A percentile compares a stretch with the other conserved stretches of the same genome.
Conservation (phyloP, 23 red algal genomes). For the Gracilaria domingensis region DNA sequence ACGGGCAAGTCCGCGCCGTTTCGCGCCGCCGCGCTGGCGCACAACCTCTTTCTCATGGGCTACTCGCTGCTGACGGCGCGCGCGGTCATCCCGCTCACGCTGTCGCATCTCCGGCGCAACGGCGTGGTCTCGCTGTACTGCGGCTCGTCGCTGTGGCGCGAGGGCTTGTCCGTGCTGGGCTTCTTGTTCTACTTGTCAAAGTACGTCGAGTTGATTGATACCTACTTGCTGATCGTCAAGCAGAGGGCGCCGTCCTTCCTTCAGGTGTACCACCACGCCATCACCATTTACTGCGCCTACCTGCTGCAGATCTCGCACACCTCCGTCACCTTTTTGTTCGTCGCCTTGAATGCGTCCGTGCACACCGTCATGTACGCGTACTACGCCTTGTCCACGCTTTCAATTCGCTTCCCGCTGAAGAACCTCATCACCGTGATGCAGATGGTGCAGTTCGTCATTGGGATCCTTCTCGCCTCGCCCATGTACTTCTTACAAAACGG, state of each 20-base stretch:
- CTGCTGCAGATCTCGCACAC: constrained; percentile 56
- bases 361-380: constrained; percentile 84
- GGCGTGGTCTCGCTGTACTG: constrained; percentile 63
- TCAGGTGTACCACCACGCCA: constrained; percentile 79
- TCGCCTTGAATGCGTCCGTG: constrained; percentile 63
- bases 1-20: constrained; percentile 53
- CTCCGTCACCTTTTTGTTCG: constrained; percentile 72
- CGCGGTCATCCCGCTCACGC: constrained; percentile 37
- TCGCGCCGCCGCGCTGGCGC: constrained; percentile 25
- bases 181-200: constrained; percentile 98
- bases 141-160: constrained; percentile 35
- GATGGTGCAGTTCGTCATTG: constrained; percentile 72
- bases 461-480: constrained; percentile 34
- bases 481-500: constrained; percentile 59
- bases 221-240: constrained; percentile 79
- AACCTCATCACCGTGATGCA: constrained; percentile 69
- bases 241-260: constrained; percentile 53
- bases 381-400: constrained; percentile 66
- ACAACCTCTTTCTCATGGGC: constrained; percentile 48
- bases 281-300: constrained; percentile 66
- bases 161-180: constrained; percentile 62
- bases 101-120: constrained; percentile 29
- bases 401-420: constrained; percentile 53
- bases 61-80: constrained; percentile 50
- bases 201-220: constrained; percentile 93